Evolutionary conservation across 306 rosid genomes (phyloP), one percentile per base, ranked within the genome.

Genomic region (Vigna hirtella): DNA sequence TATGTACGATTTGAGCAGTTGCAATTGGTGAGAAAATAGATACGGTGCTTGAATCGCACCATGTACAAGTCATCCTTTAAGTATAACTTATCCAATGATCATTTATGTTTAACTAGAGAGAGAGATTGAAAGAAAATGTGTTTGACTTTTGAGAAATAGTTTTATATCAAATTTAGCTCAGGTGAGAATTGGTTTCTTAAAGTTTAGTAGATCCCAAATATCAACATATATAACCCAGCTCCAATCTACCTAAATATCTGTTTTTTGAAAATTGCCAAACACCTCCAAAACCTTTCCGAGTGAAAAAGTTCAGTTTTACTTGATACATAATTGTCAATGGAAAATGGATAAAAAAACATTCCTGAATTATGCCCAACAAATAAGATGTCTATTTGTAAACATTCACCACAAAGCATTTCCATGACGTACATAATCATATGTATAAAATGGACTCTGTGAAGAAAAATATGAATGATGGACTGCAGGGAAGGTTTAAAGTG

Each of bases 401-500:
- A 32, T 15, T 61, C 67, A 30, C 67, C 43, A 61, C 43, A 59
- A 58, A 28, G 42, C 36, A 62, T 62, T 32, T 36, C 9, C 73
- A 38, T 12, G 59, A 5, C 8, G 74, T 75, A 70, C 67, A 71
- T 56, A 24, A 36, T 67, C 68, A 16, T 14, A 8, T 6, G 40
- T 36, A 66, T 66, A 55, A 74, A 66, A 55, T 64, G 67, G 34
- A 72, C 15, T n/a, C 49, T 14, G 18, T 32, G 43, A 57, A 34
- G 56, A 51, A 63, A 75, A 76, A 42, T 55, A 51, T 49, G 61
- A 81, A 77, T 34, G 30, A 73, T 20, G 72, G 26, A 78, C 80
- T 7, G 49, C 34, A 72, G 51, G 57, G 43, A 76, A 73, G 63
- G 50, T 73, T 42, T 24, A 53, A 34, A 53, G 12, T 18, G 63